phyloP scores from a whole-genome alignment of 2,329 filamentous ascomycete species.

The Verticillium klebahnii region DNA sequence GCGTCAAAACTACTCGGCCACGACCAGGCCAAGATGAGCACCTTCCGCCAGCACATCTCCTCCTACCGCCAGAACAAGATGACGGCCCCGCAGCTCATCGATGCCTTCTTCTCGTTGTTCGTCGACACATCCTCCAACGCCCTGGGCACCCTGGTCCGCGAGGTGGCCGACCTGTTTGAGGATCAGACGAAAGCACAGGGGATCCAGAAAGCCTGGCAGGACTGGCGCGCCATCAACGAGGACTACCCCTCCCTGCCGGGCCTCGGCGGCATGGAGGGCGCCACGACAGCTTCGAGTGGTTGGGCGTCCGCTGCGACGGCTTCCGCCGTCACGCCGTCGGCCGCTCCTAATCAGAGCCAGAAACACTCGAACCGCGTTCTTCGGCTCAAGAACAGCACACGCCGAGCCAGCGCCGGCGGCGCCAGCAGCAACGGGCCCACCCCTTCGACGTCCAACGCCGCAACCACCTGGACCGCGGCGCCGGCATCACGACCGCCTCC shows the following conservation, averaged over 20 bases:
- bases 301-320: constrained; percentile 56
- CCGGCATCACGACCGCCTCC: constrained; percentile 15
- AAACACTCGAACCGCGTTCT: constrained; percentile 51
- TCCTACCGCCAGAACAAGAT: constrained; percentile 68
- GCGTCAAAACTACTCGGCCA: constrained; percentile 77
- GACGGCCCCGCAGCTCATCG: constrained; percentile 72
- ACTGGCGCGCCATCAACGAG: constrained; percentile 94
- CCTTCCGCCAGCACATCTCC: constrained; percentile 78
- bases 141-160: constrained; percentile 83
- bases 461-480: constrained; percentile 16
- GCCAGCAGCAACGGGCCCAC: constrained; percentile 26
- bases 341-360: constrained; percentile 38
- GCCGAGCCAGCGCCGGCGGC: constrained; percentile 28
- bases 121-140: constrained; percentile 71
- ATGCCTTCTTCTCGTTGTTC: constrained; percentile 83
- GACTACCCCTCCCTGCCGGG: constrained; percentile 88
- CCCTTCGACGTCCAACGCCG: constrained; percentile 14
- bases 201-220: constrained; percentile 82
- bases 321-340: constrained; percentile 42
- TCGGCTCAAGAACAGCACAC: constrained; percentile 55
- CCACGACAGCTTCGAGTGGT: constrained; percentile 49
- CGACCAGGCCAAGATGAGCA: constrained; percentile 66
- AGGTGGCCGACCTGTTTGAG: constrained; percentile 90
- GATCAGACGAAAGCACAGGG: constrained; percentile 68
- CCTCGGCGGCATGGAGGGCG: constrained; percentile 62